Conservation (phyloP, 2,329 filamentous ascomycete genomes). For the Colletotrichum horii region DNA sequence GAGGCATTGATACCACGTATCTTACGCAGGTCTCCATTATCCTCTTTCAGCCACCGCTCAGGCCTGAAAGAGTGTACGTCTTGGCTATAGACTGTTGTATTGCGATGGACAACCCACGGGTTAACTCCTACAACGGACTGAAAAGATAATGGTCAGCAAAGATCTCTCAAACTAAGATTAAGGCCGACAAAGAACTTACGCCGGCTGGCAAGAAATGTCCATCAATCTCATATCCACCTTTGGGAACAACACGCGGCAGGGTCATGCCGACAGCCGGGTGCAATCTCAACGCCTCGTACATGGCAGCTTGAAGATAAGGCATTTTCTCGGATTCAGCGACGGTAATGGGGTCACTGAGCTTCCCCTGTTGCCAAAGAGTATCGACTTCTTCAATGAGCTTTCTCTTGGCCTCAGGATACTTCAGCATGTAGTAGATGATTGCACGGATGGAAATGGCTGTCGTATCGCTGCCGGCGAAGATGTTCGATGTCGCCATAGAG, state of each 20-base stretch:
- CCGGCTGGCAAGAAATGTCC: slow-evolving; percentile 27
- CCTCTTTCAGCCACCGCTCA: slow-evolving; percentile 9
- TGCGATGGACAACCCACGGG: slow-evolving; percentile 29
- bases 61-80: slow-evolving; percentile 10
- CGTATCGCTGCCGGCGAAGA: slow-evolving; percentile 7
- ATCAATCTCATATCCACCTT: slow-evolving; percentile 19
- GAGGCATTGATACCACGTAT: not conserved
- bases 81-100: not conserved
- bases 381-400: not conserved
- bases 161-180: no score
- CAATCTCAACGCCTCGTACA: slow-evolving; percentile 7
- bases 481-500: slow-evolving; percentile 1
- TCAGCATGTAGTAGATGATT: slow-evolving; percentile 2
- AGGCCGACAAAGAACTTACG: not conserved
- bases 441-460: slow-evolving; percentile 4
- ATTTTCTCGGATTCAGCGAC: slow-evolving; percentile 5
- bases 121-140: slow-evolving; percentile 27
- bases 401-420: not conserved
- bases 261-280: slow-evolving; percentile 11
- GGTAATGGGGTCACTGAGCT: not conserved
- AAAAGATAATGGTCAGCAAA: not conserved
- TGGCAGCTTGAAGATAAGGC: slow-evolving; percentile 2
- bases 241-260: not conserved
- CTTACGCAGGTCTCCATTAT: slow-evolving; percentile 5
- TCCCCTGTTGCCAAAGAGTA: not conserved